Percentiles rank a stretch among this genome's conserved stretches.
phyloP scores from a whole-genome alignment of 2,329 filamentous ascomycete species.

The Ophiostoma montium region DNA sequence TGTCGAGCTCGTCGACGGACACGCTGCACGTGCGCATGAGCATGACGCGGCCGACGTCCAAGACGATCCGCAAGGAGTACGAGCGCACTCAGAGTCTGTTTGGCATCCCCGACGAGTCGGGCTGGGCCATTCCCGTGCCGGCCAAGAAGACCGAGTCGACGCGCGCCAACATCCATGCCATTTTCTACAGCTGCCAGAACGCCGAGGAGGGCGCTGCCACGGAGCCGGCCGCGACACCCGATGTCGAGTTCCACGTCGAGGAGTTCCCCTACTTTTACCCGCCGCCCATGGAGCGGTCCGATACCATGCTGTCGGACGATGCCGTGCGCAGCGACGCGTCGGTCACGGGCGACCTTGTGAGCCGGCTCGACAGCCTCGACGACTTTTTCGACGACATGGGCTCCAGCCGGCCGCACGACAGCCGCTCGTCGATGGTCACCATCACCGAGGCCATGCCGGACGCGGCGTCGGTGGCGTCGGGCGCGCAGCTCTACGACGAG shows the following conservation, averaged over 20 bases:
- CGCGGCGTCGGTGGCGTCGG: constrained; percentile 45
- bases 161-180: constrained; percentile 82
- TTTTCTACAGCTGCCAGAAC: constrained; percentile 84
- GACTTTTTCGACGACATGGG: constrained; percentile 66
- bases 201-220: constrained; percentile 14
- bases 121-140: constrained; percentile 91
- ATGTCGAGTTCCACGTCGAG: constrained; percentile 85
- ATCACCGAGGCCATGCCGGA: constrained; percentile 52
- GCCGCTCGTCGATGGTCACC: constrained; percentile 42
- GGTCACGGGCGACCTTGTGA: constrained; percentile 55
- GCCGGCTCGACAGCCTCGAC: constrained; percentile 64
- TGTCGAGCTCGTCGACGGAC: constrained; percentile 84
- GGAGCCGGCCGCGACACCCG: constrained; percentile 56
- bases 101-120: constrained; percentile 87
- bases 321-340: constrained; percentile 50
- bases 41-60: constrained; percentile 81
- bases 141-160: constrained; percentile 80
- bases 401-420: constrained; percentile 44
- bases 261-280: constrained; percentile 74
- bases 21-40: constrained; percentile 95
- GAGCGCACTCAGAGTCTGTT: constrained; percentile 89
- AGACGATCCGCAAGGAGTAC: constrained; percentile 81
- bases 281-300: constrained; percentile 50
- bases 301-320: constrained; percentile 88
- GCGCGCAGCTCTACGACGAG: constrained; percentile 79